Conservation (phyloP, 2,329 filamentous ascomycete species). For the Dothistroma septosporum region DNA sequence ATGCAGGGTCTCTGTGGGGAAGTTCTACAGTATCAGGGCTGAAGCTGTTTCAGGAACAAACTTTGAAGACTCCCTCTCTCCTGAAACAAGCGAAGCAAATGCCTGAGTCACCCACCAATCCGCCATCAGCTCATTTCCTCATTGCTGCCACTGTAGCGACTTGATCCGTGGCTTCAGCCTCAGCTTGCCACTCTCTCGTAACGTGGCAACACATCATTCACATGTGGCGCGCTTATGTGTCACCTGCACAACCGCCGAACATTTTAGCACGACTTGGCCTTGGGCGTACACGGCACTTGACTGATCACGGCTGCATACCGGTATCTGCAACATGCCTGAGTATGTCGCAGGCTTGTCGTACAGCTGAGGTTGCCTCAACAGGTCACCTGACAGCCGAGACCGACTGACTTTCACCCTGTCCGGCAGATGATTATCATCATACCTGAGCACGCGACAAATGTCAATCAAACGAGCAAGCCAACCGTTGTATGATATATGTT, state of each 20-base stretch:
- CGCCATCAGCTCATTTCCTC: neutral
- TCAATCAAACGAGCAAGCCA: too few relatives aligned
- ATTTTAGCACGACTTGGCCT: neutral
- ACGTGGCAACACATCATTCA: neutral
- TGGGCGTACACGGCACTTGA: neutral
- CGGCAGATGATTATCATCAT: neutral
- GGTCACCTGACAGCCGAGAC: neutral
- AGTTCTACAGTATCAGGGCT: too few relatives aligned
- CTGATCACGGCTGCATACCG: neutral
- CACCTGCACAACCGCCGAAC: neutral
- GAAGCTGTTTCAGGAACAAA: neutral
- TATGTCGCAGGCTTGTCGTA: neutral
- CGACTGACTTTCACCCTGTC: neutral
- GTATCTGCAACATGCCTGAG: neutral
- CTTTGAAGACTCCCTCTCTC: neutral
- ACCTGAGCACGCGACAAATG: neutral
- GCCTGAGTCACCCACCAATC: neutral
- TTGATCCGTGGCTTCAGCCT: neutral
- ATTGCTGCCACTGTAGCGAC: neutral
- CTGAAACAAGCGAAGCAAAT: neutral
- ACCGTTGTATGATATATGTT: neutral
- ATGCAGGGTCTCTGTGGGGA: neutral
- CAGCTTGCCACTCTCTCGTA: neutral
- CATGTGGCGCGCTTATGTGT: neutral
- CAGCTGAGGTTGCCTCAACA: neutral